Base-by-base conservation (phyloP, 306 rosid species). In the Mucuna pruriens region DNA sequence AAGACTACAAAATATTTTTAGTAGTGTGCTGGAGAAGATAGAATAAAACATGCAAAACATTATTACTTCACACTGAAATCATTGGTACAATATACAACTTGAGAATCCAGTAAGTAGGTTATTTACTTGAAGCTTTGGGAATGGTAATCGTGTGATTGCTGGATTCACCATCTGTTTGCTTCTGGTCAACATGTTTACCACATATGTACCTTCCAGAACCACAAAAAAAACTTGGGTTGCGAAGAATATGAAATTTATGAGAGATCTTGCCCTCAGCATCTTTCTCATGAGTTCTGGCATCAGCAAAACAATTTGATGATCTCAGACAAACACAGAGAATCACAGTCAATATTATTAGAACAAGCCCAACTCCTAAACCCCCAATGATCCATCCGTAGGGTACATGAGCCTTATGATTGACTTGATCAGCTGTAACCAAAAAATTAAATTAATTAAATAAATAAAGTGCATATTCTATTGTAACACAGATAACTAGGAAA, bases 321-420 rank as follows among this genome's bases (percentile, higher is more conserved):
- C 92, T 90, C 88, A 87, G 60, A 71, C 82, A 88, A 66, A 82
- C 76, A 81, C 86, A 95, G 31, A 89, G 80, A 51, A 84, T 67
- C 70, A 87, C 71, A 79, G 97, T 54, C 69, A 91, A 36, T 64
- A 95, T 71, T 69, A 95, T 85, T 83, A 90, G 76, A 80, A 80
- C 51, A 77, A 95, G 92, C 80, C 87, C 84, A 45, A 88, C 80
- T 52, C 97, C 99, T 77, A 90, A 49, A 83, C 97, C 91, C 77
- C 97, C 97, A 74, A 93, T 77, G 71, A 95, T 93, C 99, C 98
- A 95, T 80, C 88, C 71, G 45, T 87, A 95, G 29, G 98, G 98
- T 33, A 85, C 84, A 86, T 86, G 97, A 65, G 88, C 86, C 77
- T 93, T 92, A 72, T 86, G 90, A 62, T 72, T 81, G 79, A 42